Conservation (phyloP, 352 stramenopile genomes). For the Globisporangium cylindrosporum region DNA sequence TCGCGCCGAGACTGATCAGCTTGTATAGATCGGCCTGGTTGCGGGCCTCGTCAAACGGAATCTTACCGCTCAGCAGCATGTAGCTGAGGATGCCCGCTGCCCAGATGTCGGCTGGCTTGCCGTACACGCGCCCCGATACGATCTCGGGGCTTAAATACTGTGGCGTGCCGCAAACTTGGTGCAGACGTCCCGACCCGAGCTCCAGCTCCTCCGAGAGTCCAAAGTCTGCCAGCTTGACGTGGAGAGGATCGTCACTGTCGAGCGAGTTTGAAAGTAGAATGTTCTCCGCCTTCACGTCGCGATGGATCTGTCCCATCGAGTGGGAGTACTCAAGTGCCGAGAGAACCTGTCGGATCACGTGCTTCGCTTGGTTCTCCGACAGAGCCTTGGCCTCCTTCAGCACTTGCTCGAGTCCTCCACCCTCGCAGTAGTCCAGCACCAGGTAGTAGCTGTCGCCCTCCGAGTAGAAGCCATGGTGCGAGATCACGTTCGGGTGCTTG, state of each 20-base stretch:
- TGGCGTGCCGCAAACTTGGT: constrained; percentile 93
- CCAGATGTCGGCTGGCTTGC: constrained; percentile 93
- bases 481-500: constrained; percentile 81
- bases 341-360: constrained; percentile 75
- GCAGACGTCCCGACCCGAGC: constrained; percentile 82
- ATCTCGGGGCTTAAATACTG: constrained; percentile 97
- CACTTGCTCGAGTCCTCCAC: constrained; percentile 77
- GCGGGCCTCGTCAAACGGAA: constrained; percentile 56
- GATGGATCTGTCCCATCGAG: constrained; percentile 88
- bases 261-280: constrained; percentile 65
- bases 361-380: constrained; percentile 60
- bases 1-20: constrained; percentile 88
- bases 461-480: constrained; percentile 77
- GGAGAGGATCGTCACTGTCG: constrained; percentile 50
- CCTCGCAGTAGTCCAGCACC: constrained; percentile 84
- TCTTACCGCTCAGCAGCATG: constrained; percentile 70
- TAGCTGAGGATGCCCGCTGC: constrained; percentile 95
- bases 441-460: constrained; percentile 78
- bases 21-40: constrained; percentile 55
- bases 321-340: constrained; percentile 86
- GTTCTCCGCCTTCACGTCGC: constrained; percentile 85
- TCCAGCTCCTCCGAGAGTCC: constrained; percentile 89
- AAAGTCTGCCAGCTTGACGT: constrained; percentile 91
- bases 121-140: constrained; percentile 88
- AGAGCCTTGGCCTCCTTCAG: constrained; percentile 62